Evolutionary conservation across 139 green algal species (phyloP).

Genomic region (Klebsormidium nitens): DNA sequence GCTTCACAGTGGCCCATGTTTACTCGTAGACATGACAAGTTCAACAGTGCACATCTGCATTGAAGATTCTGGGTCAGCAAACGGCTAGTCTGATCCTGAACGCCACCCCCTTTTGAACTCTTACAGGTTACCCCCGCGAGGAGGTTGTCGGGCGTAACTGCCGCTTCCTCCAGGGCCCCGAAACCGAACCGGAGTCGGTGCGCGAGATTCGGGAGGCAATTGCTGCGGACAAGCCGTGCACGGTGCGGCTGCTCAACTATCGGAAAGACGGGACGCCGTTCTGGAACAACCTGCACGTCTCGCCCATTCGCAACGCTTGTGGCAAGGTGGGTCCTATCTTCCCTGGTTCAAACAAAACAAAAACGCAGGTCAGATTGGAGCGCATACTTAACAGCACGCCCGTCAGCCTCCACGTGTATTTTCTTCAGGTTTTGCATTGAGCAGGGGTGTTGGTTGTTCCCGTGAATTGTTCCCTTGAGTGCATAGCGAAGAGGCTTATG

Average conservation of each 20-base stretch:
- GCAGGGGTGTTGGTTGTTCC: neutral
- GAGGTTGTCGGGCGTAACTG: slow-evolving; percentile 37
- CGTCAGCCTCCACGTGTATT: too few relatives aligned
- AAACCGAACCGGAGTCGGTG: slow-evolving; percentile 73
- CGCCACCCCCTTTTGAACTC: too few relatives aligned
- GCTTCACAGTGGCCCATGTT: too few relatives aligned
- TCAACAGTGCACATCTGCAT: too few relatives aligned
- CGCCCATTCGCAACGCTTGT: slow-evolving; percentile 62
- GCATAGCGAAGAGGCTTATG: neutral
- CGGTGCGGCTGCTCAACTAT: slow-evolving; percentile 93
- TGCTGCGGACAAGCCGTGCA: slow-evolving; percentile 62
- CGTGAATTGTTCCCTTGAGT: neutral
- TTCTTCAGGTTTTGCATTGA: too few relatives aligned
- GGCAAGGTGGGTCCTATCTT: slow-evolving; percentile 43
- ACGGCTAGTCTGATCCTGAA: too few relatives aligned
- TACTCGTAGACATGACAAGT: too few relatives aligned
- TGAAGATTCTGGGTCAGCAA: too few relatives aligned
- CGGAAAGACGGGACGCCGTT: slow-evolving; percentile 71
- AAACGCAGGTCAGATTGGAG: neutral
- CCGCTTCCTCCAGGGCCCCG: slow-evolving; percentile 45
- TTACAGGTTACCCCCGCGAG: slow-evolving; percentile 31
- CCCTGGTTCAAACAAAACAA: neutral
- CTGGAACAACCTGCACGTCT: slow-evolving; percentile 94
- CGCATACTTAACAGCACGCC: neutral
- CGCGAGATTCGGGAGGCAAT: slow-evolving; percentile 55